These are phyloP conservation scores for Sclerotiophoma versabilis DNA, from an alignment of 2,329 filamentous ascomycete genomes.

Conservation along the genomic window DNA sequence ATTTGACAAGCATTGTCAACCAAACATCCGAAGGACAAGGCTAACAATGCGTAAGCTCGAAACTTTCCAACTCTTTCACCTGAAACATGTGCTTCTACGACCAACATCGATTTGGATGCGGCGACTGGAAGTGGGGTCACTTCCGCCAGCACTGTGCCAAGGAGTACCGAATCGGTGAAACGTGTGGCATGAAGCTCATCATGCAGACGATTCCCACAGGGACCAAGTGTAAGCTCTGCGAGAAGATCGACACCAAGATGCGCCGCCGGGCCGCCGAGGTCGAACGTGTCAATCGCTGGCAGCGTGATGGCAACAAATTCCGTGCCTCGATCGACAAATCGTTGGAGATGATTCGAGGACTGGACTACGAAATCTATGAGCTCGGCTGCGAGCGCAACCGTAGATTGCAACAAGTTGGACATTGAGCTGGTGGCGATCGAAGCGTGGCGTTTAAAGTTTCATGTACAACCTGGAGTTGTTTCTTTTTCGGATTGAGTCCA, in stretches of 20 bases:
- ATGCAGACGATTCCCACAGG: conserved; percentile 71
- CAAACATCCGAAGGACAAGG: conserved; percentile 36
- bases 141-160: conserved; percentile 93
- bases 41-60: conserved; percentile 41
- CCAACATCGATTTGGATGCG: conserved; percentile 82
- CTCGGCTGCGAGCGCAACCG: conserved; percentile 64
- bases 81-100: conserved; percentile 93
- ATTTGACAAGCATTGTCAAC: conserved; percentile 32
- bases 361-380: conserved; percentile 72
- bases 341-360: conserved; percentile 73
- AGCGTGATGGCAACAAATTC: conserved; percentile 69
- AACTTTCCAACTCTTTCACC: conserved; percentile 39
- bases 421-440: conserved; percentile 31
- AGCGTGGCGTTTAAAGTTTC: conserved; percentile 46
- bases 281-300: conserved; percentile 79
- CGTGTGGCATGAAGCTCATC: conserved; percentile 91
- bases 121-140: conserved; percentile 93
- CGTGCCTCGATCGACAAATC: conserved; percentile 70
- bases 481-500: conserved; percentile 39
- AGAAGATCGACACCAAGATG: conserved; percentile 86
- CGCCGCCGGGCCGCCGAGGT: conserved; percentile 77
- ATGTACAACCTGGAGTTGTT: conserved; percentile 41
- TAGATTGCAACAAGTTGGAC: conserved; percentile 45
- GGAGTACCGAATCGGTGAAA: conserved; percentile 95
- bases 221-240: conserved; percentile 81